These are phyloP conservation scores for Stephania japonica DNA, from an alignment of 164 flowering plant genomes.

Conservation along the genomic window DNA sequence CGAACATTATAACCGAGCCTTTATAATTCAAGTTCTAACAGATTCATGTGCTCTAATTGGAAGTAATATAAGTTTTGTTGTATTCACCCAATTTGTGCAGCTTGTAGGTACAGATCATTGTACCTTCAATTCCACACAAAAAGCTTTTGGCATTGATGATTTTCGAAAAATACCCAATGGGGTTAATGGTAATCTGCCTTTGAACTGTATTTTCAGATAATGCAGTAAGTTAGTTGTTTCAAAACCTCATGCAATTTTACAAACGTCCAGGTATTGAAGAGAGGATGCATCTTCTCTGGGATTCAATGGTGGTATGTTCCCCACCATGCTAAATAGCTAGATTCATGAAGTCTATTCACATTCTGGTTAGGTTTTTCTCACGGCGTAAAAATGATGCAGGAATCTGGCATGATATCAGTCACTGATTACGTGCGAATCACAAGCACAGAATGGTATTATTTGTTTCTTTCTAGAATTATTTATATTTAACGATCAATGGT, in stretches of 20 bases:
- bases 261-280: constrained; percentile 73
- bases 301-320: constrained; percentile 77
- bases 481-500: not conserved
- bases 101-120: constrained; percentile 99
- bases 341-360: constrained; percentile 3
- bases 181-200: constrained; percentile 70
- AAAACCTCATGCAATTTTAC: not conserved
- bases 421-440: constrained; percentile 82
- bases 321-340: not conserved
- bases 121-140: constrained; percentile 81
- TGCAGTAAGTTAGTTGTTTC: not conserved
- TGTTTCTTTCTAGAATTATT: not conserved
- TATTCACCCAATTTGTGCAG: constrained; percentile 27
- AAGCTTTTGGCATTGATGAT: constrained; percentile 85
- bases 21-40: not conserved
- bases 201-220: not conserved
- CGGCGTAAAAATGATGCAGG: constrained; percentile 36
- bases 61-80: not conserved
- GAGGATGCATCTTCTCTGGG: constrained; percentile 96
- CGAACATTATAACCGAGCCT: too few relatives aligned
- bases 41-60: not conserved
- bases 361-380: not conserved
- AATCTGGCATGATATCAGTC: constrained; percentile 75
- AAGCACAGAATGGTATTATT: constrained; percentile 74
- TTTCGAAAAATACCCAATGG: constrained; percentile 98